Conservation (phyloP, 2,329 filamentous ascomycete species). For the Trichocomaceae sp. region DNA sequence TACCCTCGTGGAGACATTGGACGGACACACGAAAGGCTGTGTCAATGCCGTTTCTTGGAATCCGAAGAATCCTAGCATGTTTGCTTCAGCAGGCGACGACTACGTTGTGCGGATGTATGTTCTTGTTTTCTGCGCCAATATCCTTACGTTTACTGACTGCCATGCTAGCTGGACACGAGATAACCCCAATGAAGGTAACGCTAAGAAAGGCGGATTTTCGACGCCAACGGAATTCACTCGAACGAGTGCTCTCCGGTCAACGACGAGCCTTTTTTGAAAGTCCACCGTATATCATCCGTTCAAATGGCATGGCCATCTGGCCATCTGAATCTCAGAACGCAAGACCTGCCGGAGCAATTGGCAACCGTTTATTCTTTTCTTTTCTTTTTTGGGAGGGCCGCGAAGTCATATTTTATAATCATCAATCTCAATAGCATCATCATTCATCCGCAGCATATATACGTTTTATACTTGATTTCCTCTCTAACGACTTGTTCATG, state of each 20-base stretch:
- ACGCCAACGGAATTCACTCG: conserved; percentile 31
- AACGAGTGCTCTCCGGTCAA: conserved; percentile 38
- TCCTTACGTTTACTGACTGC: background rate
- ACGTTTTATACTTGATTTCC: background rate
- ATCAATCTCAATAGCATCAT: conserved; percentile 6
- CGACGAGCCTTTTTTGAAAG: conserved; percentile 23
- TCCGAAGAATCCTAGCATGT: conserved; percentile 70
- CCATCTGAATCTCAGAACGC: background rate
- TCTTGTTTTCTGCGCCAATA: background rate
- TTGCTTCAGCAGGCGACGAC: conserved; percentile 89
- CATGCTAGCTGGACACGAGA: conserved; percentile 32
- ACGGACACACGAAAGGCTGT: conserved; percentile 65
- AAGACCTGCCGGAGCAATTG: background rate
- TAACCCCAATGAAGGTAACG: conserved; percentile 19
- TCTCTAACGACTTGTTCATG: background rate
- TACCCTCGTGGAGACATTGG: conserved; percentile 65
- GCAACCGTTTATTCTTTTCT: background rate
- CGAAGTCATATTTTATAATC: conserved; percentile 3
- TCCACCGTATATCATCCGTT: background rate
- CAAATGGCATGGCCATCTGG: background rate
- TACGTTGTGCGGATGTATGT: conserved; percentile 76
- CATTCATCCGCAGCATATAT: background rate
- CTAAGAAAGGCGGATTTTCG: conserved; percentile 23
- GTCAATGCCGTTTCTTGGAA: conserved; percentile 91
- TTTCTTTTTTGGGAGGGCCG: background rate